Evolutionary conservation across 75 land plant genomes (phyloP).

Genomic region (Cupressus sempervirens): DNA sequence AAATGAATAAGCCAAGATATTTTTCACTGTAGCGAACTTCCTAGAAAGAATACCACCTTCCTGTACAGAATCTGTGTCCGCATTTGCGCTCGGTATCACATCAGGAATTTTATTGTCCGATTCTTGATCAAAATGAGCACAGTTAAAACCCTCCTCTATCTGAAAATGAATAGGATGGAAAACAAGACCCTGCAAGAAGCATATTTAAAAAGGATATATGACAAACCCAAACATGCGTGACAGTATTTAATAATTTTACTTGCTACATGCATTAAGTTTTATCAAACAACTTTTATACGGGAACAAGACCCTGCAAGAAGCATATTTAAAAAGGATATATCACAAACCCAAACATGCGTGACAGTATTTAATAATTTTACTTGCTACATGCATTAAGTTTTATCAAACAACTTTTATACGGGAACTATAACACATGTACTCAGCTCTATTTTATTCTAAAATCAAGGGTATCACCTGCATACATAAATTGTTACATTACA

Average conservation of each 20-base stretch:
- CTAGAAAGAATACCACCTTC: constrained; percentile 7
- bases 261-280: neutral
- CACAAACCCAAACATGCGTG: neutral
- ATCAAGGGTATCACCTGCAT: neutral
- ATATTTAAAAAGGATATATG: neutral
- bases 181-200: constrained; percentile 6
- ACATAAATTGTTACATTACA: neutral
- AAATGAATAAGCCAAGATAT: constrained; percentile 8
- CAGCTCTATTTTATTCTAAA: neutral
- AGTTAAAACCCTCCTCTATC: neutral
- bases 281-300: neutral
- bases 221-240: neutral
- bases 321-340: neutral
- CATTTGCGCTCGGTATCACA: neutral
- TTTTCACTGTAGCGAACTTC: neutral
- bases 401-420: neutral
- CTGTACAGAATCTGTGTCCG: constrained; percentile 5
- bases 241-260: neutral
- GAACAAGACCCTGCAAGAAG: constrained; percentile 7
- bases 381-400: neutral
- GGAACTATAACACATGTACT: neutral
- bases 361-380: neutral
- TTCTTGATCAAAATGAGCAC: neutral
- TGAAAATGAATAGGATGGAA: constrained; percentile 11
- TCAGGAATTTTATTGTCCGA: neutral